Base-by-base conservation (phyloP, 306 rosid species). In the Cajanus cajan region DNA sequence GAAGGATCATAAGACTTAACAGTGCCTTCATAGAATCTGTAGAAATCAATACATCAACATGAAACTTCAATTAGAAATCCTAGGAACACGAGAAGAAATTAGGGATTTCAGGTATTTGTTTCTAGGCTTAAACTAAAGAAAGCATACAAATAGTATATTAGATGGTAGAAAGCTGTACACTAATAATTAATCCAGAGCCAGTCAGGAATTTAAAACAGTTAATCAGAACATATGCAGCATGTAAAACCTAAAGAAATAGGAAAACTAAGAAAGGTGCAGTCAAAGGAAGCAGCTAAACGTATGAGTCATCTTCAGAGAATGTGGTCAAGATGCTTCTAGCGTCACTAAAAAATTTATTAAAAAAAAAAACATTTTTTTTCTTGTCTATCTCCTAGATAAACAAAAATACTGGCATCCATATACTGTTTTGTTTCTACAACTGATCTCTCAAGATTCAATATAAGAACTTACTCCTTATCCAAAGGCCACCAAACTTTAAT, bases 401-500 rank as follows among this genome's bases (percentile, higher is more conserved):
- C 45, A 44, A 33, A 37, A 76, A 18, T 6, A 19, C 47, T 48
- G 34, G 51, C 52, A 71, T 45, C 64, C 50, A 73, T 65, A 54
- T 76, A 21, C 18, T 6, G 71, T 33, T 73, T 67, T 62, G 45
- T 82, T 54, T 78, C 61, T 45, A 63, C 57, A 71, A 73, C 62
- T 45, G 25, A 59, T 61, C 50, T 78, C 44, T 76, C 40, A 18
- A 55, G 15, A 63, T 43, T 79, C 44, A 79, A 37, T 63, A 13
- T 8, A 48, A 68, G 58, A 48, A 82, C 87, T 93, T 78, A 95
- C 99, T 71, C 1, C 83, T 90, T 91, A 85, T 95, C 99, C 88
- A 95, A 84, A 82, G 99, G 99, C 99, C 99, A 95, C 99, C 99
- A 95, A 86, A 95, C 90, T 91, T 93, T 95, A 81, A 95, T 85